Evolutionary conservation across 345 rosid genomes (phyloP), one percentile per base, ranked within the genome.

Genomic region (Acer negundo): DNA sequence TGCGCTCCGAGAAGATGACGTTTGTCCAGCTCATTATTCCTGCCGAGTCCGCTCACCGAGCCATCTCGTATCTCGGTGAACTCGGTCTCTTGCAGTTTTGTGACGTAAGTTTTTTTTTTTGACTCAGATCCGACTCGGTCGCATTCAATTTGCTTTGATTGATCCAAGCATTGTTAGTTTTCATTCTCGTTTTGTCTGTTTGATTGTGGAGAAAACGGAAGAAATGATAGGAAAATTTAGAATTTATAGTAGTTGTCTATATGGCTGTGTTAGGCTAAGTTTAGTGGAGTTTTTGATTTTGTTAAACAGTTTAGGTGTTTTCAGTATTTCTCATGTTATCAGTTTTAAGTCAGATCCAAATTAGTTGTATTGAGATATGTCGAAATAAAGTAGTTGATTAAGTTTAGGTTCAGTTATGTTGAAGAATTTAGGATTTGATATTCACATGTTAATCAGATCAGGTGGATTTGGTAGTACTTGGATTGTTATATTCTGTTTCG

Each of bases 1-100:
- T 95, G 98, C 92, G 98, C 42, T 95, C 98, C 24, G 98, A 95
- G 91, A 89, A 91, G 89, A 95, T 95, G 98, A 80, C 92, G 49
- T 88, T 92, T 47, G 97, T 92, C 10, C 99, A 95, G 85, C 94
- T 95, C 78, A 95, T 95, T 87, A 91, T 95, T 74, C 99, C 99
- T 40, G 92, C 82, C 51, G 99, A 95, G 83, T 87, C 97, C 58
- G 91, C 99, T 80, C 97, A 88, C 80, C 97, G 97, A 31, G 93
- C 92, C 75, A 7, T 92, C 80, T 85, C 95, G 78, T 92, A 92
- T 74, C 95, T 92, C 80, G 93, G 97, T 46, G 95, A 89, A 79
- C 89, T 92, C 76, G 97, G 97, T 68, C 91, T 89, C 75, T 76
- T 92, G 69, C 97, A 92, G 83, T 88, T 92, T 75, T 89, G 93